A percentile compares a stretch with the other conserved stretches of the same genome.
These are phyloP conservation scores for Apophysomyces trapeziformis DNA, from an alignment of 371 early-diverging fungal species.

Conservation along the genomic window DNA sequence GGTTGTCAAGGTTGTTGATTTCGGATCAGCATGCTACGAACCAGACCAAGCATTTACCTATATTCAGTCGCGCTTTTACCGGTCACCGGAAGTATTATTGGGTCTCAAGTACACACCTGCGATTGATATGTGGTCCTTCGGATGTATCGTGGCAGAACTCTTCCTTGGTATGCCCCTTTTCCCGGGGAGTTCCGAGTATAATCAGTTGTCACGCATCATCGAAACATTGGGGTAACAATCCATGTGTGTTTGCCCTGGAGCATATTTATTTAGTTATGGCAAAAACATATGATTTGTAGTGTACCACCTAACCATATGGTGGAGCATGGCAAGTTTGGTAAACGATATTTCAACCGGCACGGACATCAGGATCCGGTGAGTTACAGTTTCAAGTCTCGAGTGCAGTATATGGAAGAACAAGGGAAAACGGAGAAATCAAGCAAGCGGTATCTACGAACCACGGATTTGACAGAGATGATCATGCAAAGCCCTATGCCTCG, in stretches of 20 bases:
- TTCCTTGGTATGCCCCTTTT: constrained; percentile 92
- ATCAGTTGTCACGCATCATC: constrained; percentile 91
- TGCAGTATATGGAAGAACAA: constrained; percentile 77
- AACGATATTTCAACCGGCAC: constrained; percentile 72
- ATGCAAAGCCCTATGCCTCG: constrained; percentile 76
- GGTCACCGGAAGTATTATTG: constrained; percentile 96
- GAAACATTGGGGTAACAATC: constrained; percentile 78
- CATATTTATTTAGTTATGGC: background rate
- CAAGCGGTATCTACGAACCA: constrained; percentile 85
- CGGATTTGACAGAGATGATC: constrained; percentile 81
- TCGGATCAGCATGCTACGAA: constrained; percentile 96
- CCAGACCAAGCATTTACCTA: constrained; percentile 94
- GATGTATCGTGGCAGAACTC: constrained; percentile 97
- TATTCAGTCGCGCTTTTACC: constrained; percentile 97
- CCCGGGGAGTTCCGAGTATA: constrained; percentile 96
- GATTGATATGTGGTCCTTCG: constrained; percentile 99
- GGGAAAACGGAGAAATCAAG: constrained; percentile 77
- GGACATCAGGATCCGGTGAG: constrained; percentile 43
- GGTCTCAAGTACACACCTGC: constrained; percentile 86
- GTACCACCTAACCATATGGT: constrained; percentile 81
- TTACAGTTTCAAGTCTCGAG: constrained; percentile 79
- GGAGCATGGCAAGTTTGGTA: constrained; percentile 78
- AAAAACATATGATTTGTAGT: constrained; percentile 3
- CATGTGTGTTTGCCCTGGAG: background rate
- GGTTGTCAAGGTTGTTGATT: constrained; percentile 97